Evolutionary conservation across 805 yeast genomes (phyloP), one percentile per base, ranked within the genome.

Genomic region (Ogataea ganodermae): DNA sequence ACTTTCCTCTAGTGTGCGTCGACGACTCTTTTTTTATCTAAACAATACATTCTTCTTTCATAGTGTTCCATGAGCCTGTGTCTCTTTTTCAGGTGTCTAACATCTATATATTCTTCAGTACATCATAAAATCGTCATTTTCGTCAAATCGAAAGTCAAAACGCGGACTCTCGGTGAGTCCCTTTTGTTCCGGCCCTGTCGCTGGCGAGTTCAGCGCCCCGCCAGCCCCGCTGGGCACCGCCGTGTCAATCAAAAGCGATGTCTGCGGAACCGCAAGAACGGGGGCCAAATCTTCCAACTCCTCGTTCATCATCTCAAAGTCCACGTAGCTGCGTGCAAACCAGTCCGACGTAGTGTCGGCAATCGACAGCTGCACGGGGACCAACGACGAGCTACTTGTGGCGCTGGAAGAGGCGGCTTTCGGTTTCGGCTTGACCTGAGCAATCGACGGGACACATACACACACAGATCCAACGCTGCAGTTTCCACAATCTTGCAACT

Each of bases 1-100:
- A 66, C 81, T 42, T 72, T 79, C 58, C 70, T 75, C 13, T 65
- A 55, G 53, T 28, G 24, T 22, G n/a, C 17, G 24, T 14, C 5
- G 6, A 37, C 14, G 20, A 18, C 5, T 18, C 14, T 17, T 13
- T 45, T 10, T 23, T 21, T 32, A 24, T 10, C 18, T n/a, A 14
- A 31, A 42, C 38, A 26, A 31, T 44, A 44, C 40, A 37, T 36
- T 36, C 40, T 36, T 17, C 35, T 31, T 14, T n/a, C 8, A 31
- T n/a, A 31, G 20, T 14, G 30, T 24, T 24, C 6, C 23, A 16
- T 6, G 13, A 16, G 27, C 23, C 23, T 36, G 16, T 21, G 30
- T 27, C 30, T 27, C 30, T 27, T n/a, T n/a, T n/a, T n/a, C n/a
- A n/a, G n/a, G 30, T 10, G 6, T 27, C 35, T 31, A 22, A 35